Evolutionary conservation across 495 filamentous ascomycete genomes (phyloP).

Genomic region (Lophiostoma macrostomum): DNA sequence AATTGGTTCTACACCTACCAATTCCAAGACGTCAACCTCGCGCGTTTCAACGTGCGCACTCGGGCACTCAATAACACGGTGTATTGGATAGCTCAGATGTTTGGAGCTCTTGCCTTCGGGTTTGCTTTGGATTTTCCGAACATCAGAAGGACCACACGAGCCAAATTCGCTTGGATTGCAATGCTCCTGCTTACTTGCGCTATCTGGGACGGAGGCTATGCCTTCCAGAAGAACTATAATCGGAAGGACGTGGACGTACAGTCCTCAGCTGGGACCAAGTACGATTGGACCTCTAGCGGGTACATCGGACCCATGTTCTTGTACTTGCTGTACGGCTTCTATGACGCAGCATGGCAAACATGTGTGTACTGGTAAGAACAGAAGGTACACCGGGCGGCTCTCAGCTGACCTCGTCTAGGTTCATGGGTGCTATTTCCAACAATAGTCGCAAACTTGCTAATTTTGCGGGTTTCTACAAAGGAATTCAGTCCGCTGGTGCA

Average conservation of each 20-base stretch:
- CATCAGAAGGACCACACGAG: slow-evolving; percentile 64
- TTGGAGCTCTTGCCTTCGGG: slow-evolving; percentile 74
- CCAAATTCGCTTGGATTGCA: slow-evolving; percentile 61
- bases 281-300: slow-evolving; percentile 62
- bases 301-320: slow-evolving; percentile 83
- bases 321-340: slow-evolving; percentile 90
- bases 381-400: background rate
- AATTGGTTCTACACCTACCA: slow-evolving; percentile 51
- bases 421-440: slow-evolving; percentile 88
- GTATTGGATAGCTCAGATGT: slow-evolving; percentile 84
- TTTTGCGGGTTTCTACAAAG: slow-evolving; percentile 91
- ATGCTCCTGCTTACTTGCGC: slow-evolving; percentile 71
- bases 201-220: slow-evolving; percentile 85
- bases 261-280: slow-evolving; percentile 36
- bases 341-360: slow-evolving; percentile 81
- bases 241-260: slow-evolving; percentile 42
- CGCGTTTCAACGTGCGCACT: slow-evolving; percentile 76
- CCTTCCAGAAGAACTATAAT: slow-evolving; percentile 63
- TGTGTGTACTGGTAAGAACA: slow-evolving; percentile 73
- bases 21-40: slow-evolving; percentile 55
- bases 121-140: slow-evolving; percentile 63
- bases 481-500: slow-evolving; percentile 83
- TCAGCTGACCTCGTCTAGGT: slow-evolving; percentile 48
- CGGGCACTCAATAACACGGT: slow-evolving; percentile 76
- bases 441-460: slow-evolving; percentile 87